phyloP scores from a whole-genome alignment of 2,329 filamentous ascomycete genomes.

The Sclerotinia borealis region DNA sequence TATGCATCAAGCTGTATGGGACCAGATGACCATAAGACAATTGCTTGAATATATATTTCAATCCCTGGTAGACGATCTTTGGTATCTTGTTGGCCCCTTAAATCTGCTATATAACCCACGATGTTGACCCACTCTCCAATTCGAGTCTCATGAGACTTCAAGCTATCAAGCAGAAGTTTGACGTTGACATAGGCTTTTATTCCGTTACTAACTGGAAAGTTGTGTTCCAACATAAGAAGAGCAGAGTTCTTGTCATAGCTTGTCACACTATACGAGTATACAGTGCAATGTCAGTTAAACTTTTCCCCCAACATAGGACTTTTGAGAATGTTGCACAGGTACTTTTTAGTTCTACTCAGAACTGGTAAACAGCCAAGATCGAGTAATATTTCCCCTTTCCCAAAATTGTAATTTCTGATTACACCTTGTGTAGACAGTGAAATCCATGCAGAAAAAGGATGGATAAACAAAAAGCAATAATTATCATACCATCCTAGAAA shows the following conservation, averaged over 20 bases:
- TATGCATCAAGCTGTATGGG: slow-evolving; percentile 67
- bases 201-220: slow-evolving; percentile 45
- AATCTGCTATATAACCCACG: slow-evolving; percentile 63
- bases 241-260: slow-evolving; percentile 51
- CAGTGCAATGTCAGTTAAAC: slow-evolving; percentile 5
- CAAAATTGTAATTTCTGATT: neutral
- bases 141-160: slow-evolving; percentile 57
- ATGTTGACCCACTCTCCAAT: slow-evolving; percentile 87
- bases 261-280: slow-evolving; percentile 50
- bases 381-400: neutral
- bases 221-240: slow-evolving; percentile 61
- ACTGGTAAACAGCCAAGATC: neutral
- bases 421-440: neutral
- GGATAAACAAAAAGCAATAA: neutral
- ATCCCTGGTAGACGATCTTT: slow-evolving; percentile 25
- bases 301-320: neutral
- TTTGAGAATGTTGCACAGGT: neutral
- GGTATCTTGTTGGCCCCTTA: slow-evolving; percentile 11
- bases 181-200: slow-evolving; percentile 61
- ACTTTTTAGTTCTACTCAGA: neutral
- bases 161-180: slow-evolving; percentile 59
- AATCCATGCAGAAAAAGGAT: no score
- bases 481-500: slow-evolving; percentile 80
- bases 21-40: slow-evolving; percentile 72
- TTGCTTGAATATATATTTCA: slow-evolving; percentile 56